Conservation (phyloP, 441 rosid genomes). For the Populus hybrid region DNA sequence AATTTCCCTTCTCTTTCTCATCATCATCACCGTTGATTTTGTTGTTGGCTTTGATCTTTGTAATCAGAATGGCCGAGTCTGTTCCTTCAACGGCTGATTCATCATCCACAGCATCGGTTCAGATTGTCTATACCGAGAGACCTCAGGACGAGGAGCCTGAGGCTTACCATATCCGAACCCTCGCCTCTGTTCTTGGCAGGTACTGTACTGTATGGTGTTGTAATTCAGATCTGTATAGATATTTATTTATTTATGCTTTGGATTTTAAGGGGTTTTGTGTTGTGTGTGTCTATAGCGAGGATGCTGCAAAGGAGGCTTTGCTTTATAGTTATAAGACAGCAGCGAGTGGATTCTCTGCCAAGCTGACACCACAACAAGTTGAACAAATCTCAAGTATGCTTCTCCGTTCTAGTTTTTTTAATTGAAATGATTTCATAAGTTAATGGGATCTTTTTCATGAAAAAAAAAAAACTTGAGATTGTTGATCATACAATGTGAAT, state of each 20-base stretch:
- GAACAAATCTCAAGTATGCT: conserved; percentile 50
- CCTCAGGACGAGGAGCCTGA: conserved; percentile 57
- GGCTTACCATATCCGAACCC: conserved; percentile 62
- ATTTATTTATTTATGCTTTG: neutral
- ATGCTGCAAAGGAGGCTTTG: conserved; percentile 68
- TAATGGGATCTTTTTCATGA: neutral
- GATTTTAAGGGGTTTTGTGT: neutral
- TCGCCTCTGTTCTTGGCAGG: conserved; percentile 74
- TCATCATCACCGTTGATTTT: neutral
- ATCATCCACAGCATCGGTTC: conserved; percentile 30
- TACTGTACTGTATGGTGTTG: neutral
- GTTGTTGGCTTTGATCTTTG: conserved; percentile 2
- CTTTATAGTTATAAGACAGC: conserved; percentile 70
- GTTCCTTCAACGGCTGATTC: conserved; percentile 17
- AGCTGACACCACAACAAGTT: conserved; percentile 74
- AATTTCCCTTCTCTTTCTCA: neutral
- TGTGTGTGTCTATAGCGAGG: conserved; percentile 37
- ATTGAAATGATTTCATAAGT: neutral
- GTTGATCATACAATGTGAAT: neutral
- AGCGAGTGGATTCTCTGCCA: conserved; percentile 80
- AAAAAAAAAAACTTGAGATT: too few relatives aligned
- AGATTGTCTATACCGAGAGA: conserved; percentile 71
- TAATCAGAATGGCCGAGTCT: conserved; percentile 51
- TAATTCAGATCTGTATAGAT: neutral
- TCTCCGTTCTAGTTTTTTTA: too few relatives aligned